Evolutionary conservation across 371 early-diverging fungal genomes (phyloP), one percentile per base, ranked within the genome.

Genomic region (Syncephalastrum contaminatum): DNA sequence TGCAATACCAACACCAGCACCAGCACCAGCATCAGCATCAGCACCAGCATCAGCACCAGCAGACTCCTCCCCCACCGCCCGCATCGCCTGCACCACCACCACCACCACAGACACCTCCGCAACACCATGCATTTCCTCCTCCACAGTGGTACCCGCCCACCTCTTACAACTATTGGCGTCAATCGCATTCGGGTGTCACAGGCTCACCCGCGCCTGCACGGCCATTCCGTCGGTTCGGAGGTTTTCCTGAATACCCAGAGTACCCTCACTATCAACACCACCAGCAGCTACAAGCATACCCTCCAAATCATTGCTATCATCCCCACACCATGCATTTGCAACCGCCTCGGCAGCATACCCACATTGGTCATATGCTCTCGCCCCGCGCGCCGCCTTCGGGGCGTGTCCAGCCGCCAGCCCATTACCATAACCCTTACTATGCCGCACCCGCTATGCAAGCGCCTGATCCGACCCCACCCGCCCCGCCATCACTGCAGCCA

Each of bases 361-460:
- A 50, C 25, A 24, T 56, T 22, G 48, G 47, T 15, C 60, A 52
- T 39, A 51, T 58, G 54, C 53, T 62, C 13, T 62, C 62, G 5
- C 62, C 62, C 15, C 62, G 62, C 2, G 57, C 53, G 43, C 53
- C 57, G 4, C 24, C 53, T 7, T 40, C 43, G 13, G 36, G 36
- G 10, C 36, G 36, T 8, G 2, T 30, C 8, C 36, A 30, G 36
- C 36, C 36, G 10, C 36, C 36, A 8, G 10, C 36, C 36, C 10
- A 30, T 12, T 30, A 30, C 36, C 36, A 5, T 30, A 2, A 6
- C 10, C 36, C 36, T 30, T 30, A 30, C 36, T 30, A 30, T 30
- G 36, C 36, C 10, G 10, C 5, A 8, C 36, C 36, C 12, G 12
- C 12, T 30, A 30, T 30, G 36, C 36, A 30, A n/a, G n/a, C n/a